Percentiles rank a stretch among this genome's conserved stretches.
phyloP scores from a whole-genome alignment of 192 early-diverging fungal species.

The Linnemannia elongata region DNA sequence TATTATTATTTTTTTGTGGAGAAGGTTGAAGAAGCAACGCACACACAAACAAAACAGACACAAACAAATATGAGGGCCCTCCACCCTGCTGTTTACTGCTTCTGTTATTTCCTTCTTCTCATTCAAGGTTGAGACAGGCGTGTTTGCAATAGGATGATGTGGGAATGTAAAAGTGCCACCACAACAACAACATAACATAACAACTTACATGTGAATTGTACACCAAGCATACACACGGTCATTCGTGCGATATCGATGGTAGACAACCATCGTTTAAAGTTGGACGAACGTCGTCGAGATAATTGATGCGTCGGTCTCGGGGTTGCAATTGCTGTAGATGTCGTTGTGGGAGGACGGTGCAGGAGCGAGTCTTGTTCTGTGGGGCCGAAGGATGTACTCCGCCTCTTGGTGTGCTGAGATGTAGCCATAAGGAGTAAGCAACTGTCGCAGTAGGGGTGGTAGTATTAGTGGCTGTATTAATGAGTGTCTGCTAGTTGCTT shows the following conservation, averaged over 20 bases:
- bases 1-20: not conserved
- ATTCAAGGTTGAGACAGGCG: not conserved
- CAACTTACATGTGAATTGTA: constrained; percentile 79
- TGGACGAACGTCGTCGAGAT: constrained; percentile 1
- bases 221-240: constrained; percentile 73
- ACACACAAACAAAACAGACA: not conserved
- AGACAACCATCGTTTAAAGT: constrained; percentile 17
- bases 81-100: not conserved
- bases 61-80: not conserved
- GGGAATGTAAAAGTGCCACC: not conserved
- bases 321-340: not conserved
- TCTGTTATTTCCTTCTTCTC: not conserved
- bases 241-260: constrained; percentile 51
- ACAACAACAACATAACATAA: not conserved
- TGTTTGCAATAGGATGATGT: not conserved
- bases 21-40: not conserved
- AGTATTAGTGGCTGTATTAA: not conserved
- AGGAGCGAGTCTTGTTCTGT: constrained; percentile 4
- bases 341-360: not conserved
- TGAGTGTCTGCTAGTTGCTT: not conserved
- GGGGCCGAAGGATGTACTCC: not conserved
- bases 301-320: not conserved
- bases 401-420: not conserved
- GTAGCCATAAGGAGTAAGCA: not conserved
- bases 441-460: not conserved